These are phyloP conservation scores for Uronychia setigera DNA, from an alignment of 73 alveolate genomes.

Conservation along the genomic window DNA sequence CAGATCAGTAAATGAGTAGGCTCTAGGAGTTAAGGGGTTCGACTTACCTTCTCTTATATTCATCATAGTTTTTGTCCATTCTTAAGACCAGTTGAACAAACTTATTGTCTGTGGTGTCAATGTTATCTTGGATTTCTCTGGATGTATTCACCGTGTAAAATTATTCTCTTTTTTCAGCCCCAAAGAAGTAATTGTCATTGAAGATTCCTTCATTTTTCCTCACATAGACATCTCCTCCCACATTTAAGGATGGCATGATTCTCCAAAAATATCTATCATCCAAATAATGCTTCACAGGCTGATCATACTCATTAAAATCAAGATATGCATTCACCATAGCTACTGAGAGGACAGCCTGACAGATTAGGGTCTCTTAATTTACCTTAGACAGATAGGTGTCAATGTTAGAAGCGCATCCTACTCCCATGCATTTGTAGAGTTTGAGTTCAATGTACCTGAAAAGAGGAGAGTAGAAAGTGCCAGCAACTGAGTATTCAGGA, in stretches of 20 bases:
- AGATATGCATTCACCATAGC: conserved; percentile 10
- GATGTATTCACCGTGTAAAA: too few species aligned
- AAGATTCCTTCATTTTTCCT: not conserved
- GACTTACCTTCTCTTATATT: too few species aligned
- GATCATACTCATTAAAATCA: conserved; percentile 27
- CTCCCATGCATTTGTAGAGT: not conserved
- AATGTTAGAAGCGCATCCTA: not conserved
- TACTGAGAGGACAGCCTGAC: too few species aligned
- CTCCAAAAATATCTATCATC: conserved; percentile 57
- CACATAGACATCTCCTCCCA: conserved; percentile 5
- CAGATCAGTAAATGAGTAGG: too few species aligned
- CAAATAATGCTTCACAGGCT: conserved; percentile 33
- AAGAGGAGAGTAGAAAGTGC: not conserved
- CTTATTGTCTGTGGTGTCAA: too few species aligned
- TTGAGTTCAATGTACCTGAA: not conserved
- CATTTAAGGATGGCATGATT: conserved; percentile 8
- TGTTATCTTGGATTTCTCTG: too few species aligned
- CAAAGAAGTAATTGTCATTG: conserved; percentile 16
- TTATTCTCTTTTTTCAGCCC: too few species aligned
- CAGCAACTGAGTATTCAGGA: not conserved
- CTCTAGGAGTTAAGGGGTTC: too few species aligned
- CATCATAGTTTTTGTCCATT: too few species aligned
- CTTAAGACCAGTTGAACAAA: too few species aligned
- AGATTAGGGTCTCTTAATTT: too few species aligned
- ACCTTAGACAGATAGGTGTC: too few species aligned